Evolutionary conservation across 2,329 filamentous ascomycete genomes (phyloP).

Genomic region (Rhynchosporium agropyri): DNA sequence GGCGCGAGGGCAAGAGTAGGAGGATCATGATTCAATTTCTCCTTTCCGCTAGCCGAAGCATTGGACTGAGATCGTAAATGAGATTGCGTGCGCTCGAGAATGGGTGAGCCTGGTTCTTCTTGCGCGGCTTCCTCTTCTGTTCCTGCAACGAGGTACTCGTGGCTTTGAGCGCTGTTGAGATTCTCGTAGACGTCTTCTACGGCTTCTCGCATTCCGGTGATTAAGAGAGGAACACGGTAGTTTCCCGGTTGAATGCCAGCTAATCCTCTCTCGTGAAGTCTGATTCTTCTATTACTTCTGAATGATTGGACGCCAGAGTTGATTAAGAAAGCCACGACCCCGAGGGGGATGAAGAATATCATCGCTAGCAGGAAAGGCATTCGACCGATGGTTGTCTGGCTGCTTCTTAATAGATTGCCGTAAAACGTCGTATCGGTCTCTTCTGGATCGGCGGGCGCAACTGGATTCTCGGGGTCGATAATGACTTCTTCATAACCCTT

Average conservation of each 20-base stretch:
- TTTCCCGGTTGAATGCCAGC: conserved; percentile 67
- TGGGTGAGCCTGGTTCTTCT: conserved; percentile 35
- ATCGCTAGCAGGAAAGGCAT: conserved; percentile 68
- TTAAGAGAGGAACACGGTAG: conserved; percentile 76
- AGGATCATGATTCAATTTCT: conserved; percentile 41
- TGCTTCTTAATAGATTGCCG: conserved; percentile 38
- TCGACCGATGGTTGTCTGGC: conserved; percentile 43
- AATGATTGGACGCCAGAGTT: conserved; percentile 79
- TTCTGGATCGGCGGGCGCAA: conserved; percentile 50
- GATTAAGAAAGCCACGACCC: conserved; percentile 68
- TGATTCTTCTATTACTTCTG: conserved; percentile 73
- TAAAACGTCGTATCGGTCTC: conserved; percentile 34
- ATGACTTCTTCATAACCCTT: conserved; percentile 75
- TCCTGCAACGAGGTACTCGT: conserved; percentile 68
- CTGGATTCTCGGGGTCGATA: conserved; percentile 67
- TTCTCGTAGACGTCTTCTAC: conserved; percentile 62
- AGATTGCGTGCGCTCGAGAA: conserved; percentile 25
- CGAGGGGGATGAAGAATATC: conserved; percentile 72
- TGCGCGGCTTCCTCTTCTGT: conserved; percentile 51
- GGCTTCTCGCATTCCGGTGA: conserved; percentile 73
- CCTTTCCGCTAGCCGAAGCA: conserved; percentile 18
- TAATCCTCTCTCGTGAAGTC: conserved; percentile 71
- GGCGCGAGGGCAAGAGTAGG: conserved; percentile 78
- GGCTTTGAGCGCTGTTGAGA: conserved; percentile 46
- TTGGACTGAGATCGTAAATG: conserved; percentile 15